Conservation (phyloP, 192 early-diverging fungal genomes). For the Jimgerdemannia flammicorona region DNA sequence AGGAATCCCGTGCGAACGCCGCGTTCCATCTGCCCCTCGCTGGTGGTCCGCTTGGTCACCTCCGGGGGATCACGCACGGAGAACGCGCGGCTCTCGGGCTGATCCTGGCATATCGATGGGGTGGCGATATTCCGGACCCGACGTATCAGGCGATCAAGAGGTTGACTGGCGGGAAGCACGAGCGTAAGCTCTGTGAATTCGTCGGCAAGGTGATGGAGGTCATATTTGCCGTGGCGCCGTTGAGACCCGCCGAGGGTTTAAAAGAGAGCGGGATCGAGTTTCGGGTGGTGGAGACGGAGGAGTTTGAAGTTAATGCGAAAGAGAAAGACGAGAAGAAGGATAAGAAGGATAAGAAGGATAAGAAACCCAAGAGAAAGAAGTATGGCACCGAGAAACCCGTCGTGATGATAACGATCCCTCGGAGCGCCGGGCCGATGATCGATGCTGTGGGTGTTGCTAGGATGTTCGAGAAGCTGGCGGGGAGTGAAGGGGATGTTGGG, state of each 20-base stretch:
- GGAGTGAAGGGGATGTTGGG: background rate
- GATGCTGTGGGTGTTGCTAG: background rate
- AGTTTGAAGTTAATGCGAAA: background rate
- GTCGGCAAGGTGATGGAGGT: constrained; percentile 38
- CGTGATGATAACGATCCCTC: background rate
- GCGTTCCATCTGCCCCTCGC: constrained; percentile 47
- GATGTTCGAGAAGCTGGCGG: background rate
- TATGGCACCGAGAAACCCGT: background rate
- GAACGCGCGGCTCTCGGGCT: constrained; percentile 48
- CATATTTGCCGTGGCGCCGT: constrained; percentile 23
- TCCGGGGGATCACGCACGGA: constrained; percentile 44
- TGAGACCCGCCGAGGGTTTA: constrained; percentile 7
- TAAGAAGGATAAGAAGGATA: background rate
- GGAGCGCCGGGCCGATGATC: background rate
- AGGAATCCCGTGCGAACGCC: constrained; percentile 49
- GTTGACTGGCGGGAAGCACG: constrained; percentile 35
- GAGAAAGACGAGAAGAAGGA: background rate
- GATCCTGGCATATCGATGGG: constrained; percentile 43
- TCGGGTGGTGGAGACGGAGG: background rate
- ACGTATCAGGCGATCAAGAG: constrained; percentile 32
- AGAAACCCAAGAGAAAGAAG: background rate
- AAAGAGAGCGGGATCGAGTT: background rate
- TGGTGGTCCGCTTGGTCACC: constrained; percentile 44
- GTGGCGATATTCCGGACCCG: constrained; percentile 44
- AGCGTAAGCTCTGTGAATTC: constrained; percentile 38